phyloP scores from a whole-genome alignment of 768 basidiomycete genomes.

The Imleria badia region DNA sequence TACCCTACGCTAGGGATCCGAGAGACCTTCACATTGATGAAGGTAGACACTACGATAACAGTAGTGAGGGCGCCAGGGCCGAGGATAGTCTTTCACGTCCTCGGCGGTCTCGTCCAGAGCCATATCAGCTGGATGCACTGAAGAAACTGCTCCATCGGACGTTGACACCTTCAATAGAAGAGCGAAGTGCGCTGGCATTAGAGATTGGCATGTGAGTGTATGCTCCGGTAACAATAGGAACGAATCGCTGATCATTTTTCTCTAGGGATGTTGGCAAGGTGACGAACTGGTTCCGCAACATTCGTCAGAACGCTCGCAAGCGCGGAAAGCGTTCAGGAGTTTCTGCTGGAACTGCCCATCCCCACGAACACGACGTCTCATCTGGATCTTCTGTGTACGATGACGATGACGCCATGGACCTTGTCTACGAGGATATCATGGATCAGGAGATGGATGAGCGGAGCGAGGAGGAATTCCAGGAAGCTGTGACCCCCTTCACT shows the following conservation, averaged over 20 bases:
- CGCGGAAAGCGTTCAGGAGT: slow-evolving; percentile 53
- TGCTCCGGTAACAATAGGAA: background rate
- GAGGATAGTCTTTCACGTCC: slow-evolving; percentile 49
- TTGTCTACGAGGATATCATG: slow-evolving; percentile 43
- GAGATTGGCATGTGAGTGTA: slow-evolving; percentile 73
- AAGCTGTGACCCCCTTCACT: slow-evolving; percentile 72
- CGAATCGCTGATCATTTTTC: slow-evolving; percentile 13
- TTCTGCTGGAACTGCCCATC: slow-evolving; percentile 35
- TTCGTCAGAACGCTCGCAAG: slow-evolving; percentile 78
- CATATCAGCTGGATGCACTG: slow-evolving; percentile 72
- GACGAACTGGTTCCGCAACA: slow-evolving; percentile 86
- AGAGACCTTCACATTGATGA: slow-evolving; percentile 29
- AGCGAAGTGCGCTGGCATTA: slow-evolving; percentile 67
- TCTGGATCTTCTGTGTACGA: slow-evolving; percentile 51
- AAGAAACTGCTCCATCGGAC: slow-evolving; percentile 69
- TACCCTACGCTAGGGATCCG: slow-evolving; percentile 28
- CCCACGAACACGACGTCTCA: slow-evolving; percentile 49
- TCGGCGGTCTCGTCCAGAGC: slow-evolving; percentile 75
- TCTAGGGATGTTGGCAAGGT: slow-evolving; percentile 78
- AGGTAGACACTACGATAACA: slow-evolving; percentile 22
- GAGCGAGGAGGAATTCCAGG: slow-evolving; percentile 72
- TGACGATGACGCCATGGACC: slow-evolving; percentile 49
- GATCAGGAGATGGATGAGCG: slow-evolving; percentile 49
- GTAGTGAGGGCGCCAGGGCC: slow-evolving; percentile 18
- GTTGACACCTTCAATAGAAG: slow-evolving; percentile 74